Percentiles rank a stretch among this genome's conserved stretches.
These are phyloP conservation scores for Balansia obtecta DNA, from an alignment of 2,329 filamentous ascomycete genomes.

Conservation along the genomic window DNA sequence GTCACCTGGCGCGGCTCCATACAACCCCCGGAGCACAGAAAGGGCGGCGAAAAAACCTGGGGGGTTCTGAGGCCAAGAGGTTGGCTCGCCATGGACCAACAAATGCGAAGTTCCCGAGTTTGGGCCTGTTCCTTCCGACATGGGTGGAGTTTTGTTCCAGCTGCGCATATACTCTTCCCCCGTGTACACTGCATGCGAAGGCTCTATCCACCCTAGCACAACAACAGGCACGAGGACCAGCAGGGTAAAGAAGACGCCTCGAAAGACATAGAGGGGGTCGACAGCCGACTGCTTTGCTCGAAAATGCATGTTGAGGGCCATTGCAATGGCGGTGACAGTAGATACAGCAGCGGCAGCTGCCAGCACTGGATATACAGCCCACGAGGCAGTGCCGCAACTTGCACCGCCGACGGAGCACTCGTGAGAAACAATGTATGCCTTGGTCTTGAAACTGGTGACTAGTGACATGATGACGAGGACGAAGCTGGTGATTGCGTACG, in stretches of 20 bases:
- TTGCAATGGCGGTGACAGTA: slow-evolving; percentile 6
- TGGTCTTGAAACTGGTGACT: slow-evolving; percentile 4
- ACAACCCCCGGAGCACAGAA: background rate
- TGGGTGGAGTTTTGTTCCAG: background rate
- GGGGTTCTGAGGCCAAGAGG: background rate
- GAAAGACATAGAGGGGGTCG: slow-evolving; percentile 14
- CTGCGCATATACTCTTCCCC: background rate
- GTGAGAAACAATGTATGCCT: too few species aligned
- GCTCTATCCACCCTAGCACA: slow-evolving; percentile 8
- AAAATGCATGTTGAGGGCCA: slow-evolving; percentile 8
- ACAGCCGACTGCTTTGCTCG: slow-evolving; percentile 2
- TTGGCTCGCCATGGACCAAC: too few species aligned
- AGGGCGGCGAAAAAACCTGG: background rate
- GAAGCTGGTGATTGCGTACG: slow-evolving; percentile 13
- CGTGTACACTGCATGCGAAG: background rate
- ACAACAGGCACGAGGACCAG: slow-evolving; percentile 10
- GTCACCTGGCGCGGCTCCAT: background rate
- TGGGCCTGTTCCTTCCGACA: too few species aligned
- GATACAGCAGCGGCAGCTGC: slow-evolving; percentile 8
- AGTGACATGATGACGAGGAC: slow-evolving; percentile 11
- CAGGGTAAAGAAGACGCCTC: slow-evolving; percentile 12
- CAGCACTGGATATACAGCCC: slow-evolving; percentile 11
- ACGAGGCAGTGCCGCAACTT: slow-evolving; percentile 4
- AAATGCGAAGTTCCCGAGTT: background rate
- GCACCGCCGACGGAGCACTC: background rate